Base-by-base conservation (phyloP, 2,329 filamentous ascomycete species). In the Microsporum ferrugineum region DNA sequence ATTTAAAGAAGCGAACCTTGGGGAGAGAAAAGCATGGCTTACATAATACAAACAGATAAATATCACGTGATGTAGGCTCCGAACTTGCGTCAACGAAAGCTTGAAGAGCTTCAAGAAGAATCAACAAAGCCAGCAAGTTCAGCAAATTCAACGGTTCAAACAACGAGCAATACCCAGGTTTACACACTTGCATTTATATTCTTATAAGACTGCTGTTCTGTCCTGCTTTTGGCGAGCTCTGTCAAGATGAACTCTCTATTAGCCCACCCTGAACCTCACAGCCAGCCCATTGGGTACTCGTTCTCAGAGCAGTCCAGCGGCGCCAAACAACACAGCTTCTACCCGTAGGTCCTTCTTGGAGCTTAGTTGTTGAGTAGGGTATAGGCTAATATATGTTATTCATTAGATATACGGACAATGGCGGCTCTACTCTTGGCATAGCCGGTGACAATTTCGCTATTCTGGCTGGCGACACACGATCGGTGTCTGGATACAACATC, bases 401-500 rank as follows among this genome's bases (percentile, higher is more conserved):
- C 27, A 27, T 55, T 63, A 79, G 78, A 63, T 99, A 99, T 78
- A 95, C 94, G 67, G 92, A 99, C 80, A 99, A 99, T 75, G 94
- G 94, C 68, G 94, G 94, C 68, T 95, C 91, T 63, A 97, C 94
- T 60, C 84, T 99, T 61, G 94, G 91, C 71, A 97, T 99, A 75
- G 87, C 90, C 43, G 94, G 95, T 68, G 85, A 86, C 72, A 89
- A 95, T 80, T 99, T 97, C 80, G 85, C 91, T 72, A 95, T 99
- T 78, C 85, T 99, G 74, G 94, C 94, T 51, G 94, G 95, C 77
- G 94, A 99, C 80, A 99, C 94, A 69, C 89, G 94, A 73, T 89
- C 90, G 71, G 96, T 91, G 61, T 88, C 89, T 66, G 94, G 95
- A 73, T 99, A 96, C 85, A 96, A 88, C 82, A 99, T 99, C 86